Percentiles rank a stretch among this genome's conserved stretches.
Conservation (phyloP, 257 asterid genomes). For the Capsicum baccatum region DNA sequence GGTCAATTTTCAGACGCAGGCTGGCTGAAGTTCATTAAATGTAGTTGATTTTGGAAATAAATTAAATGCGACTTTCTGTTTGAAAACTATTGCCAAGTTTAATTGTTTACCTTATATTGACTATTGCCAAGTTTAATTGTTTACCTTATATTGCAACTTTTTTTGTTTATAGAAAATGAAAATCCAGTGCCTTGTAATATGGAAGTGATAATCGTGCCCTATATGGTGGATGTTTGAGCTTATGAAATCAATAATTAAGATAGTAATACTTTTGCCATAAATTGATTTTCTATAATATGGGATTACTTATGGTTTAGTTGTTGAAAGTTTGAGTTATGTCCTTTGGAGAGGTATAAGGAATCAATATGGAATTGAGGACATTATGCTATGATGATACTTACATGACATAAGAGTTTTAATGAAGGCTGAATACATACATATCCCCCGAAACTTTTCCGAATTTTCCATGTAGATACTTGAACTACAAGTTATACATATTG, state of each 20-base stretch:
- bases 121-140: too few species aligned
- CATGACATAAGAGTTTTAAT: not conserved
- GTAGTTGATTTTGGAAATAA: conserved; percentile 12
- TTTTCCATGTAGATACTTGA: too few species aligned
- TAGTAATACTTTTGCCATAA: not conserved
- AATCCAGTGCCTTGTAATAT: not conserved
- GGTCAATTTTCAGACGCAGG: not conserved
- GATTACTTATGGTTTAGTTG: not conserved
- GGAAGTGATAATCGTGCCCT: not conserved
- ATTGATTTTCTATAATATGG: not conserved
- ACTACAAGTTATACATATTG: too few species aligned
- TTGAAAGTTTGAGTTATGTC: conserved; percentile 8
- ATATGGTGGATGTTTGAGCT: conserved; percentile 6
- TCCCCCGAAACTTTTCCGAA: too few species aligned
- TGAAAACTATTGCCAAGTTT: not conserved
- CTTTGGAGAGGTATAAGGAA: not conserved
- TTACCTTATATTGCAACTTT: too few species aligned
- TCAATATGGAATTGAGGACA: conserved; percentile 21
- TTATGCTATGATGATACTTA: not conserved
- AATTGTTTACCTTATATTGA: not conserved
- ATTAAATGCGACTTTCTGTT: not conserved
- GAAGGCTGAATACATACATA: too few species aligned
- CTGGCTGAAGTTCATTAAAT: conserved; percentile 26
- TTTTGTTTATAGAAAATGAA: too few species aligned
- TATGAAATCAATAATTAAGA: conserved; percentile 2